Evolutionary conservation across 495 filamentous ascomycete species (phyloP).

Genomic region (Podospora pseudopauciseta): DNA sequence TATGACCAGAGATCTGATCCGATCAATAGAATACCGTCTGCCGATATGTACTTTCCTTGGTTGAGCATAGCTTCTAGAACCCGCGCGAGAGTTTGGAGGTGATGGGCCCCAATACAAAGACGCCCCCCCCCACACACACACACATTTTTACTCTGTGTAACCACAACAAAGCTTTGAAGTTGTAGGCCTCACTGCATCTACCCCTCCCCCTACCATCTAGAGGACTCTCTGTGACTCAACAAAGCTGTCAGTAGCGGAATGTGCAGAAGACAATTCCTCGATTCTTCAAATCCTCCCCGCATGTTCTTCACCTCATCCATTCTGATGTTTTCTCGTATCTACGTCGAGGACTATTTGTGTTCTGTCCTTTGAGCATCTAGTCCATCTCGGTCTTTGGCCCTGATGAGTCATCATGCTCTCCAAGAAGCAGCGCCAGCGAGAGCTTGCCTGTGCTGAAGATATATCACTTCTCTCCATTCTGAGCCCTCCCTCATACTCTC

Average conservation of each 20-base stretch:
- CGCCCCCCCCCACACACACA: neutral
- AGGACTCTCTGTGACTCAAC: neutral
- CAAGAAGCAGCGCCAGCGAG: neutral
- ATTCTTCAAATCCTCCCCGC: neutral
- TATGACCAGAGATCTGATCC: neutral
- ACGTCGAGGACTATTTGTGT: neutral
- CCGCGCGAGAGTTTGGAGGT: neutral
- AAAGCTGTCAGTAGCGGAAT: neutral
- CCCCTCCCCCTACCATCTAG: neutral
- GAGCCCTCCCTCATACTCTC: constrained; percentile 1
- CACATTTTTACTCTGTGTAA: neutral
- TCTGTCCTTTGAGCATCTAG: neutral
- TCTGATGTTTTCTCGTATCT: neutral
- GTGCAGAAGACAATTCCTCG: constrained; percentile 5
- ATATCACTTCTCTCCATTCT: constrained; percentile 30
- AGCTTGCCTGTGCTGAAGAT: constrained; percentile 20
- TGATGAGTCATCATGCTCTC: neutral
- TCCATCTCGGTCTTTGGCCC: neutral
- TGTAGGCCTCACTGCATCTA: constrained; percentile 25
- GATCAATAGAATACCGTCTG: constrained; percentile 42
- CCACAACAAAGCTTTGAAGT: neutral
- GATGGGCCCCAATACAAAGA: constrained; percentile 24
- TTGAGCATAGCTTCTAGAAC: constrained; percentile 24
- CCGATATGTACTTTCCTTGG: constrained; percentile 59
- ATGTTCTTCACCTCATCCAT: neutral